These are phyloP conservation scores for Cyberlindnera veronae DNA, from an alignment of 805 yeast genomes.

Conservation along the genomic window DNA sequence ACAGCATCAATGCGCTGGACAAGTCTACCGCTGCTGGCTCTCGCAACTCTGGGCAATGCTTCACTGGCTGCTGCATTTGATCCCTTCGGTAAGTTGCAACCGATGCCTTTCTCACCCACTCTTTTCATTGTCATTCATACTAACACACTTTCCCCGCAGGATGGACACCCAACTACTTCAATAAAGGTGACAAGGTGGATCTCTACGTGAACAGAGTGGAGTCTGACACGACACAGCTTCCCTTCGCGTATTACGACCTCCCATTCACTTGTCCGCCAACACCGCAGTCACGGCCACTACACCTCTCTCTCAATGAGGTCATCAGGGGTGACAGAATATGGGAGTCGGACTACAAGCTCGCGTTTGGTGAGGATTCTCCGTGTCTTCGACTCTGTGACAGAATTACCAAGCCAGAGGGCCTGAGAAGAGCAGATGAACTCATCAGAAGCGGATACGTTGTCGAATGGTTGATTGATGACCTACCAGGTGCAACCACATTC, in stretches of 20 bases:
- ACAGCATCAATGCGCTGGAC: slow-evolving; percentile 11
- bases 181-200: slow-evolving; percentile 59
- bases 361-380: slow-evolving; percentile 59
- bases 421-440: slow-evolving; percentile 55
- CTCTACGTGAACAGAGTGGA: slow-evolving; percentile 74
- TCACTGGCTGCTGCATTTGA: slow-evolving; percentile 18
- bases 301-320: slow-evolving; percentile 71
- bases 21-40: slow-evolving; percentile 4
- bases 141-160: slow-evolving; percentile 23
- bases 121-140: neutral
- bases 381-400: slow-evolving; percentile 71
- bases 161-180: slow-evolving; percentile 37
- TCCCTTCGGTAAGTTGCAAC: slow-evolving; percentile 23
- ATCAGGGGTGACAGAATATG: slow-evolving; percentile 77
- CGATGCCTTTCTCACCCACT: neutral
- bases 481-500: slow-evolving; percentile 87
- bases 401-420: slow-evolving; percentile 46
- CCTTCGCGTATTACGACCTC: slow-evolving; percentile 71
- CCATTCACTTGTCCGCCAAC: slow-evolving; percentile 79
- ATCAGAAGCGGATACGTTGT: slow-evolving; percentile 69
- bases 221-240: slow-evolving; percentile 72
- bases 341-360: slow-evolving; percentile 66
- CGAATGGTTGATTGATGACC: slow-evolving; percentile 79
- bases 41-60: slow-evolving; percentile 5
- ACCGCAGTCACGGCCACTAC: slow-evolving; percentile 50